Evolutionary conservation across 345 rosid species (phyloP).

Genomic region (Mangifera indica): DNA sequence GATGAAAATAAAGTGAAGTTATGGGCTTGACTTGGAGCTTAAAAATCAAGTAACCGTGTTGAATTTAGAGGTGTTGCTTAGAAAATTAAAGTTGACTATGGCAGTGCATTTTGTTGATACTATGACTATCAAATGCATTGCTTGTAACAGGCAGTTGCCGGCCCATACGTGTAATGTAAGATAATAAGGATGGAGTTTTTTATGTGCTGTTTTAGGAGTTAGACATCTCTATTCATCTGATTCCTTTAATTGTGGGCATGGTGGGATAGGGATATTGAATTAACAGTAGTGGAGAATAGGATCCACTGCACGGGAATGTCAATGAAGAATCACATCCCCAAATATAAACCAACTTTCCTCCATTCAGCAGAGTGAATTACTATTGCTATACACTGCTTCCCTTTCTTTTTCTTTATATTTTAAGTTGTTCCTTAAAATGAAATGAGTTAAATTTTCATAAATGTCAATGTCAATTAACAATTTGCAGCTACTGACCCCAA

Average conservation of each 20-base stretch:
- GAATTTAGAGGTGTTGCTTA: no score
- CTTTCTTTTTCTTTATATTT: slow-evolving; percentile 5
- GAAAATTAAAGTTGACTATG: no score
- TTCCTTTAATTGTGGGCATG: not conserved
- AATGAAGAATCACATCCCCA: no score
- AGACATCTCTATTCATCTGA: not conserved
- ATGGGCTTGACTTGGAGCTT: no score
- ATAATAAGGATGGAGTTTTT: not conserved
- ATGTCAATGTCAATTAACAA: not conserved
- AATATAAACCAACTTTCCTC: not conserved
- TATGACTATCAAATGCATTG: not conserved
- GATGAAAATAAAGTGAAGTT: no score
- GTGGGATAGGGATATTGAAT: not conserved
- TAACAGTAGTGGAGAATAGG: not conserved
- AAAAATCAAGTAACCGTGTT: no score
- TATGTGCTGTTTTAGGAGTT: not conserved
- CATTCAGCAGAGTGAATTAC: not conserved
- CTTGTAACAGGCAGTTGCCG: not conserved
- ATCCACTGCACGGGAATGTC: not conserved
- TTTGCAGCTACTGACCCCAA: slow-evolving; percentile 17
- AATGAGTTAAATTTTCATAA: no score
- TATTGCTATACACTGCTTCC: not conserved
- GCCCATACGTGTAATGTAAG: no score
- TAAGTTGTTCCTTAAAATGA: not conserved
- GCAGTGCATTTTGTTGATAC: no score